Evolutionary conservation across 2,329 filamentous ascomycete species (phyloP).

Genomic region (Arthrinium phaeospermum): DNA sequence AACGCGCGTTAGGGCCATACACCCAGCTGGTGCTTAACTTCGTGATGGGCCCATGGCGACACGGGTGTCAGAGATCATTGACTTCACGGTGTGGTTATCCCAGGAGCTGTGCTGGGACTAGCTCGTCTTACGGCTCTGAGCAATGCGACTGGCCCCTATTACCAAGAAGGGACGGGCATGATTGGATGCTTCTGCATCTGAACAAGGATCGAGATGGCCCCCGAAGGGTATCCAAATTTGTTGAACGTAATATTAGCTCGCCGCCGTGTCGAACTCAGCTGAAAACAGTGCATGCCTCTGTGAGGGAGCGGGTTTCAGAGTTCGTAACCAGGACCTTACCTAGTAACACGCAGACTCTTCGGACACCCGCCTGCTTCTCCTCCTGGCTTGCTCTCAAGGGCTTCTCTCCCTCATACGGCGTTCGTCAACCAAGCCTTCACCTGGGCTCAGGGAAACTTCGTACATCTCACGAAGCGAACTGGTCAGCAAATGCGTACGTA

Average conservation of each 20-base stretch:
- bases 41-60: slow-evolving; percentile 5
- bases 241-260: slow-evolving; percentile 1
- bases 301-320: neutral
- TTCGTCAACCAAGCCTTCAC: neutral
- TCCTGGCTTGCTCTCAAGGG: neutral
- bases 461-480: neutral
- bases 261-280: slow-evolving; percentile 2
- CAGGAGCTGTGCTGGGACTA: neutral
- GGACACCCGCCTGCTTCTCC: neutral
- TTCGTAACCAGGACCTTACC: slow-evolving; percentile 8
- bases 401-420: neutral
- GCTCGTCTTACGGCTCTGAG: neutral
- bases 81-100: neutral
- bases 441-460: neutral
- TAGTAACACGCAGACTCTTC: neutral
- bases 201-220: slow-evolving; percentile 4
- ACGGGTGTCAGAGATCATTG: neutral
- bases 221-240: neutral
- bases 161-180: neutral
- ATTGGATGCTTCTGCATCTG: neutral
- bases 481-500: neutral
- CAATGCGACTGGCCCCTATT: neutral
- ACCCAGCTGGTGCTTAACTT: slow-evolving; percentile 1
- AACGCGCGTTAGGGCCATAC: slow-evolving; percentile 4
- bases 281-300: neutral